Conservation (phyloP, 345 rosid species). For the Tarenaya hassleriana region DNA sequence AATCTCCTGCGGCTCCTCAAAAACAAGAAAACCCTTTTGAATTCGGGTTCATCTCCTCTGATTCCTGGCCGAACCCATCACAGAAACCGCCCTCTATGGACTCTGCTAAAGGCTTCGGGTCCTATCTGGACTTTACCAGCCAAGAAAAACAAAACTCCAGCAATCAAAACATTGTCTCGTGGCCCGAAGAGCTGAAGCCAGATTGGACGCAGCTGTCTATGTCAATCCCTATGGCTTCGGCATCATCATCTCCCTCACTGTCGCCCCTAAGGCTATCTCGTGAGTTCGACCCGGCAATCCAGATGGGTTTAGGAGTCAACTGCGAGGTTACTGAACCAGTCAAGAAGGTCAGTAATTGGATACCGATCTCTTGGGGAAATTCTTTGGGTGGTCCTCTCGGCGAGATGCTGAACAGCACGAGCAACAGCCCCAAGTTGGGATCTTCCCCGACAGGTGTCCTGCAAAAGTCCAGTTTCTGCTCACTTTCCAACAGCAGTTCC, state of each 20-base stretch:
- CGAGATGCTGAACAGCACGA: no score
- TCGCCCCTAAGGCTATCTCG: conserved; percentile 50
- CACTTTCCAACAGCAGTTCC: conserved; percentile 61
- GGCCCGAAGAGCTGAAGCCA: conserved; percentile 50
- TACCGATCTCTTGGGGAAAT: conserved; percentile 46
- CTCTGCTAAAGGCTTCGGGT: conserved; percentile 35
- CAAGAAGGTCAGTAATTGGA: conserved; percentile 41
- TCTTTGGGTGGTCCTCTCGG: conserved; percentile 69
- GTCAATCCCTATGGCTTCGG: conserved; percentile 45
- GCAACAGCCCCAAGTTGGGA: conserved; percentile 38
- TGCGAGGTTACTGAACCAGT: conserved; percentile 21
- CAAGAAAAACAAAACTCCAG: conserved; percentile 32
- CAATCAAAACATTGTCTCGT: conserved; percentile 28
- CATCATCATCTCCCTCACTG: conserved; percentile 34
- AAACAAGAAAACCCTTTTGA: conserved; percentile 34
- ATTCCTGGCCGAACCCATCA: conserved; percentile 38
- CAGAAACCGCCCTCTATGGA: conserved; percentile 29
- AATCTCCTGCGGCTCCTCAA: conserved; percentile 21
- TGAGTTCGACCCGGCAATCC: conserved; percentile 35
- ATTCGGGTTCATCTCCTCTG: conserved; percentile 50
- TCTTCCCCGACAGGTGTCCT: conserved; percentile 62
- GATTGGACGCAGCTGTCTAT: conserved; percentile 69
- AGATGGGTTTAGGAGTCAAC: conserved; percentile 27
- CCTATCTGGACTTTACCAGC: conserved; percentile 29
- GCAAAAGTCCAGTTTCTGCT: conserved; percentile 43